A percentile compares a stretch with the other conserved stretches of the same genome.
Evolutionary conservation across 371 early-diverging fungal genomes (phyloP).

Genomic region (Apophysomyces elegans): DNA sequence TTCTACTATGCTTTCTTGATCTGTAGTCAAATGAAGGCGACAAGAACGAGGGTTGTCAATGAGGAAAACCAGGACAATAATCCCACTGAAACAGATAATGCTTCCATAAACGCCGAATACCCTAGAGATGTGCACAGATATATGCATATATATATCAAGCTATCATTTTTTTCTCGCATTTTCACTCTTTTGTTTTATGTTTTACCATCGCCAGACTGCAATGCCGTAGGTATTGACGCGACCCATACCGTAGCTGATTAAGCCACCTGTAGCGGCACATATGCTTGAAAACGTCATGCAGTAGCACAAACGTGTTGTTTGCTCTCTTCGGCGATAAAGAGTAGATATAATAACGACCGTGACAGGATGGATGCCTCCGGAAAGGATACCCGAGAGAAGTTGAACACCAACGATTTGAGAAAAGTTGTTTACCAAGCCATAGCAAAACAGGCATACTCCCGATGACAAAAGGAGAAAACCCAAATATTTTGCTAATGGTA

Average conservation of each 20-base stretch:
- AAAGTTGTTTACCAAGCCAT: constrained; percentile 31
- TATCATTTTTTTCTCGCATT: too few species aligned
- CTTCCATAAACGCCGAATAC: constrained; percentile 30
- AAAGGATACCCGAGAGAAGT: constrained; percentile 41
- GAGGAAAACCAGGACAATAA: constrained; percentile 23
- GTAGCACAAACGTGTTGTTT: constrained; percentile 26
- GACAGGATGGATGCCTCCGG: constrained; percentile 35
- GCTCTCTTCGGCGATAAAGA: constrained; percentile 42
- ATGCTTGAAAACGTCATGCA: constrained; percentile 31
- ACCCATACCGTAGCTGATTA: constrained; percentile 56
- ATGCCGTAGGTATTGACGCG: constrained; percentile 42
- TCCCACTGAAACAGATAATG: constrained; percentile 15
- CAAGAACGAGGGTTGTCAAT: constrained; percentile 31
- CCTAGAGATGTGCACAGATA: constrained; percentile 5
- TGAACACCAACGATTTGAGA: constrained; percentile 29
- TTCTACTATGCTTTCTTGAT: constrained; percentile 30
- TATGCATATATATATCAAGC: neutral
- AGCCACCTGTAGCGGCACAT: constrained; percentile 55
- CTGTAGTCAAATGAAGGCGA: constrained; percentile 20
- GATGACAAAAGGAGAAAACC: constrained; percentile 27
- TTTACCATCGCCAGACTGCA: constrained; percentile 55
- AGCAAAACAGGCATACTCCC: constrained; percentile 30
- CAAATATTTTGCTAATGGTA: constrained; percentile 26
- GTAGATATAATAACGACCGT: constrained; percentile 31
- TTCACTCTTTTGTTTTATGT: neutral